Conservation (phyloP, 805 yeast genomes). For the Clavispora santaluciae region DNA sequence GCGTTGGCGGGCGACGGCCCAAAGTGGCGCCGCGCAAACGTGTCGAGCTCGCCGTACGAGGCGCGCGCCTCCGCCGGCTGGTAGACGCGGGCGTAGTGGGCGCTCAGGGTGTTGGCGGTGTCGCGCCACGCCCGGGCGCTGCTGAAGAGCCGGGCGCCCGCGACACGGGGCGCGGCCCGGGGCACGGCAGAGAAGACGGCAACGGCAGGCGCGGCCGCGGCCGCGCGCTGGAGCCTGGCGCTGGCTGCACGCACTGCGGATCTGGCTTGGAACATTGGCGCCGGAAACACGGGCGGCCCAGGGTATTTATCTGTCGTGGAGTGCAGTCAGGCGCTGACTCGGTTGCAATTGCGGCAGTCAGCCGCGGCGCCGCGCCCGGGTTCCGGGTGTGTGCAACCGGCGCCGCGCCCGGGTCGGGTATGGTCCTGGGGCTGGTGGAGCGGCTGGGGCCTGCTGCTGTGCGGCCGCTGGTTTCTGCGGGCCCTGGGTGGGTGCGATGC, state of each 20-base stretch:
- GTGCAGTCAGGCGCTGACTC: conserved; percentile 1
- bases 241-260: conserved; percentile 1
- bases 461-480: too few relatives aligned
- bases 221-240: neutral
- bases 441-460: too few relatives aligned
- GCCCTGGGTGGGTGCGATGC: too few relatives aligned
- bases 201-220: neutral
- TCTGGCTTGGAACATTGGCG: conserved; percentile 3
- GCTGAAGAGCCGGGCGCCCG: neutral
- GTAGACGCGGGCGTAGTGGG: conserved; percentile 44
- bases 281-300: neutral
- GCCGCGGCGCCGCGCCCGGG: too few relatives aligned
- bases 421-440: too few relatives aligned
- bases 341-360: neutral
- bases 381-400: neutral
- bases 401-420: too few relatives aligned
- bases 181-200: neutral
- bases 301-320: neutral
- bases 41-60: conserved; percentile 50
- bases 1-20: conserved; percentile 73
- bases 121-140: conserved; percentile 4
- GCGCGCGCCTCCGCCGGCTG: conserved; percentile 29
- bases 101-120: conserved; percentile 53
- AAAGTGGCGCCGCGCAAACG: conserved; percentile 85
- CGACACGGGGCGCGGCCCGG: neutral